phyloP scores from a whole-genome alignment of 306 rosid species.

The Geum urbanum region DNA sequence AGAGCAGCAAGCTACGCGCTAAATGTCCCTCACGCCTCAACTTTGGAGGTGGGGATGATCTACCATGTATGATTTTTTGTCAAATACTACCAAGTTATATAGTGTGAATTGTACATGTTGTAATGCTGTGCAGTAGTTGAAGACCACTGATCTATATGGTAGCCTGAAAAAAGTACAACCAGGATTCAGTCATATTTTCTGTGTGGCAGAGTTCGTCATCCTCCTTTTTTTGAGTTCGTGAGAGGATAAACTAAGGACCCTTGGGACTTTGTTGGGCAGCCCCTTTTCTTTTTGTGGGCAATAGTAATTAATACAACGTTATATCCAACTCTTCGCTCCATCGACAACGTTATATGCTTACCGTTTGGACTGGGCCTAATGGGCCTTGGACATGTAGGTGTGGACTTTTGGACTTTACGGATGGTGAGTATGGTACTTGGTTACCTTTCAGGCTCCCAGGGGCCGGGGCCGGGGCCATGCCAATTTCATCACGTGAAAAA shows the following conservation, averaged over 20 bases:
- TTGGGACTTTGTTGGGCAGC: neutral
- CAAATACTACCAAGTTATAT: neutral
- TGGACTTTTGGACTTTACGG: too few relatives aligned
- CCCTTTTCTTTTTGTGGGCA: neutral
- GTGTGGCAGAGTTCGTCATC: neutral
- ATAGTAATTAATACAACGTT: too few relatives aligned
- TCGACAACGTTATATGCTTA: too few relatives aligned
- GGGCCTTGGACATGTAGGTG: too few relatives aligned
- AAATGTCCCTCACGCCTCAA: constrained; percentile 62
- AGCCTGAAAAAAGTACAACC: constrained; percentile 6
- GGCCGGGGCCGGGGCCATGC: too few relatives aligned
- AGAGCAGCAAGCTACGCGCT: constrained; percentile 52
- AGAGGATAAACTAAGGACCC: neutral
- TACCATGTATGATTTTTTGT: constrained; percentile 51
- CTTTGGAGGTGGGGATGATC: constrained; percentile 90
- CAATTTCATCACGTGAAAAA: too few relatives aligned
- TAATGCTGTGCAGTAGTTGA: constrained; percentile 23
- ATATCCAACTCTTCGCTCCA: too few relatives aligned
- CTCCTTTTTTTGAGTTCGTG: constrained; percentile 16
- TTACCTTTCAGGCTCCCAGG: too few relatives aligned
- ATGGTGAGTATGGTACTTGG: too few relatives aligned
- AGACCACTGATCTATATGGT: constrained; percentile 17
- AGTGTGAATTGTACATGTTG: constrained; percentile 41
- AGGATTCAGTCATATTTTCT: constrained; percentile 10
- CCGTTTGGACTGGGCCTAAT: too few relatives aligned